Conservation (phyloP, 2,329 filamentous ascomycete genomes). For the Dryadomyces sulphureus region DNA sequence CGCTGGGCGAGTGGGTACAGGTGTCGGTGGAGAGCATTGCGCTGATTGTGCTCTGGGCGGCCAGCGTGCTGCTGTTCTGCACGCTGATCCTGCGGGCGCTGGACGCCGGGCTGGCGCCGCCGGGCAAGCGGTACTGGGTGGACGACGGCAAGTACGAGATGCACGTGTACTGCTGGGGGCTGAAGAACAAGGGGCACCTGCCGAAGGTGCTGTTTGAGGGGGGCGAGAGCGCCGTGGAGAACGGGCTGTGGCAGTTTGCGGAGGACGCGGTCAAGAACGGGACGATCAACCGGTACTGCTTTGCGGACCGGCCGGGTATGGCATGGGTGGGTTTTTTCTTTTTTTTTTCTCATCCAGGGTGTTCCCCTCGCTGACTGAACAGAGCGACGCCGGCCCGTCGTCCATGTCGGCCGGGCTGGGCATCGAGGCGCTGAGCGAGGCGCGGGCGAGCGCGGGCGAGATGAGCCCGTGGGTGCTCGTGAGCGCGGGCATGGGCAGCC, state of each 20-base stretch:
- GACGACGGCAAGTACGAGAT: slow-evolving; percentile 75
- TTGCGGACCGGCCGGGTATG: slow-evolving; percentile 82
- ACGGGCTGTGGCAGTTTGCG: slow-evolving; percentile 67
- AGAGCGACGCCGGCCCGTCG: slow-evolving; percentile 78
- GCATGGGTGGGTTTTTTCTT: slow-evolving; percentile 43
- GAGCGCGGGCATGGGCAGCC: slow-evolving; percentile 71
- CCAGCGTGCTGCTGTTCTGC: slow-evolving; percentile 60
- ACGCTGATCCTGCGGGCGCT: slow-evolving; percentile 67
- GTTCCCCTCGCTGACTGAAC: not conserved
- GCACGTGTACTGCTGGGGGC: slow-evolving; percentile 75
- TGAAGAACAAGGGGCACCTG: slow-evolving; percentile 42
- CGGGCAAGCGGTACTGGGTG: slow-evolving; percentile 65
- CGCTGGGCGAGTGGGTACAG: slow-evolving; percentile 69
- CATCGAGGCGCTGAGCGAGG: slow-evolving; percentile 78
- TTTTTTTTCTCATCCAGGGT: no score
- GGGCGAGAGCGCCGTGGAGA: slow-evolving; percentile 65
- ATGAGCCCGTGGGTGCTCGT: slow-evolving; percentile 79
- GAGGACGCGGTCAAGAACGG: slow-evolving; percentile 63
- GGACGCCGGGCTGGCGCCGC: slow-evolving; percentile 58
- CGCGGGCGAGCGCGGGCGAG: slow-evolving; percentile 66
- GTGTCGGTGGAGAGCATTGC: slow-evolving; percentile 63
- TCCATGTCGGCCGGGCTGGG: slow-evolving; percentile 88
- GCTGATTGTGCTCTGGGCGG: slow-evolving; percentile 52
- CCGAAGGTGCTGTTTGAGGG: slow-evolving; percentile 79
- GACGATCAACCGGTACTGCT: slow-evolving; percentile 80